phyloP scores from a whole-genome alignment of 139 green algal species.

The Pycnococcus provasolii region DNA sequence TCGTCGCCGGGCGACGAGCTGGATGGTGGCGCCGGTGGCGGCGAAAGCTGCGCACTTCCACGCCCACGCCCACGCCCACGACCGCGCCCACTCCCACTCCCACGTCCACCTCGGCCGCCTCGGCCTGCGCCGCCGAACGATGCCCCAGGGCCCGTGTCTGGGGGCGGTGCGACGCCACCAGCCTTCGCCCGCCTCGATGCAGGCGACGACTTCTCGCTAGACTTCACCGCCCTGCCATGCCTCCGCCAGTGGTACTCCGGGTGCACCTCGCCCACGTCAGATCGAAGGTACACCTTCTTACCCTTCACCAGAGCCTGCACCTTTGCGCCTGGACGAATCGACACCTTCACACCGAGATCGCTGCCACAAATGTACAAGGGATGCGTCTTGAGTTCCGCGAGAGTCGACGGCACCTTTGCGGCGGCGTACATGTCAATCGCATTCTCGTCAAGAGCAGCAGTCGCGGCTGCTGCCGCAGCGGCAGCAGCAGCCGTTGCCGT shows the following conservation, averaged over 20 bases:
- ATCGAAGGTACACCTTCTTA: conserved; percentile 5
- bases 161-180: not conserved
- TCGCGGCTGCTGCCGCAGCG: too few species aligned
- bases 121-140: not conserved
- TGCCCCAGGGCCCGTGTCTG: not conserved
- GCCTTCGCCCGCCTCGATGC: not conserved
- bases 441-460: not conserved
- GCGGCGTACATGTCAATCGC: not conserved
- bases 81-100: not conserved
- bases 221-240: not conserved
- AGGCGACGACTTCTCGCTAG: not conserved
- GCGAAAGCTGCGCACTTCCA: not conserved
- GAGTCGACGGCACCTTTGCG: not conserved
- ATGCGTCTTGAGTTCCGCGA: conserved; percentile 12
- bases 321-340: not conserved
- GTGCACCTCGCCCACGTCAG: not conserved
- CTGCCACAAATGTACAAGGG: conserved; percentile 2
- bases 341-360: not conserved
- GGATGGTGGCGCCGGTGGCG: not conserved
- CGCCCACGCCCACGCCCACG: not conserved
- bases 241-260: conserved; percentile 2
- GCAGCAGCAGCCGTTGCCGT: too few species aligned
- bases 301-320: conserved; percentile 5
- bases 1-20: not conserved
- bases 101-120: not conserved